phyloP scores from a whole-genome alignment of 2,329 filamentous ascomycete species.

The Claviceps sp. region DNA sequence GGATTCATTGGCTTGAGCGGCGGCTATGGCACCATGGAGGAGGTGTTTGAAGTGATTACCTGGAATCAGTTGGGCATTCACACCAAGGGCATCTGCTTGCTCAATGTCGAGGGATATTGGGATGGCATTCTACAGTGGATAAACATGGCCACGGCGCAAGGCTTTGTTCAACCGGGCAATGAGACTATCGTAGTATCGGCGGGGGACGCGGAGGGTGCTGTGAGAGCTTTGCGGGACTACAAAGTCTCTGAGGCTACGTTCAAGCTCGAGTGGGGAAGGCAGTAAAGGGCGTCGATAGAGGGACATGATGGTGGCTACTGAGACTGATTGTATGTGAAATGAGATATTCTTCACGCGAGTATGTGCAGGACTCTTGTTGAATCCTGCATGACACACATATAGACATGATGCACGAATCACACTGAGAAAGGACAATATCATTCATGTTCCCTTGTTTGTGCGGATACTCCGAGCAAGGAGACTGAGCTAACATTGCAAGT shows the following conservation, averaged over 20 bases:
- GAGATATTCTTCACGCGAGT: no score
- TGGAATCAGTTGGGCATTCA: slow-evolving; percentile 98
- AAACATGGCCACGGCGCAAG: slow-evolving; percentile 55
- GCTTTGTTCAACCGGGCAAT: slow-evolving; percentile 63
- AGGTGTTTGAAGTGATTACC: slow-evolving; percentile 79
- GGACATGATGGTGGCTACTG: no score
- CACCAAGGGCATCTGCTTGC: slow-evolving; percentile 60
- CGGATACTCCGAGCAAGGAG: no score
- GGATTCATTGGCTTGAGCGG: slow-evolving; percentile 84
- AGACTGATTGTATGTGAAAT: no score
- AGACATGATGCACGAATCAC: not conserved
- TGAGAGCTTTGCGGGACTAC: slow-evolving; percentile 60
- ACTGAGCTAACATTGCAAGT: not conserved
- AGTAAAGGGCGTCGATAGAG: slow-evolving; percentile 25
- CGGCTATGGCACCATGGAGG: slow-evolving; percentile 91
- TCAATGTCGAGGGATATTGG: slow-evolving; percentile 87
- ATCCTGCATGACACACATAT: not conserved
- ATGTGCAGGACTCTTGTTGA: no score
- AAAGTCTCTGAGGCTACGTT: slow-evolving; percentile 61
- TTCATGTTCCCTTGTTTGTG: not conserved
- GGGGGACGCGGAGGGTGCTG: slow-evolving; percentile 55
- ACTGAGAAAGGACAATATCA: not conserved
- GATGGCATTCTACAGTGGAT: slow-evolving; percentile 79
- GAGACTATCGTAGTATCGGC: slow-evolving; percentile 69
- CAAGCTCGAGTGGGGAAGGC: slow-evolving; percentile 67